phyloP scores from a whole-genome alignment of 2,329 filamentous ascomycete genomes.

The Clonostachys sp. region DNA sequence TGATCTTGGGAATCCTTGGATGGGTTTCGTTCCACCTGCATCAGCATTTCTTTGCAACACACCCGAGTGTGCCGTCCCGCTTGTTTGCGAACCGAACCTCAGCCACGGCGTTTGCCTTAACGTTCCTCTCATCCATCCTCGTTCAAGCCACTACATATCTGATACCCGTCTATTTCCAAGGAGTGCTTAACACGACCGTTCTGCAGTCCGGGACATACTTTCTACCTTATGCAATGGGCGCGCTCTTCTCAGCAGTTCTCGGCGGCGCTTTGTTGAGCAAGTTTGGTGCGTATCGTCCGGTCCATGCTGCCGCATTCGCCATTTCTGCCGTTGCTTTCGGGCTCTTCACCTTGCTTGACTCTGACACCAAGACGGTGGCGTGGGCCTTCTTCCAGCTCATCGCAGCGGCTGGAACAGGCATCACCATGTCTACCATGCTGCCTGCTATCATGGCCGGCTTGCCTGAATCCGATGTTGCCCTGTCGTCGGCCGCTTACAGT shows the following conservation, averaged over 20 bases:
- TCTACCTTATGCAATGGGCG: slow-evolving; percentile 18
- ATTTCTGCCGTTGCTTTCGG: slow-evolving; percentile 33
- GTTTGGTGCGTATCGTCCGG: slow-evolving; percentile 21
- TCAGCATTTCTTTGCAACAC: slow-evolving; percentile 7
- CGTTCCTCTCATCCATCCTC: slow-evolving; percentile 11
- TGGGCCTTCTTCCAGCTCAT: slow-evolving; percentile 35
- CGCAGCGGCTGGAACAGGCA: slow-evolving; percentile 30
- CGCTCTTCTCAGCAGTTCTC: slow-evolving; percentile 16
- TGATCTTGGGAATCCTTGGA: slow-evolving; percentile 30
- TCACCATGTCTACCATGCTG: slow-evolving; percentile 31
- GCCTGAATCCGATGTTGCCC: slow-evolving; percentile 24
- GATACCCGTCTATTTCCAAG: slow-evolving; percentile 41
- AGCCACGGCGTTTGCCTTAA: slow-evolving; percentile 12
- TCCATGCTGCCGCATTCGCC: slow-evolving; percentile 28
- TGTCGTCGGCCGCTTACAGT: slow-evolving; percentile 27
- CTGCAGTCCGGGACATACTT: slow-evolving; percentile 21
- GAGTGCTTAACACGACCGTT: slow-evolving; percentile 24
- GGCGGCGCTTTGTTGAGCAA: slow-evolving; percentile 19
- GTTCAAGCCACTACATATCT: slow-evolving; percentile 32
- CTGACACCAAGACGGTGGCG: slow-evolving; percentile 17
- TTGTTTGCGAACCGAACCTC: slow-evolving; percentile 14
- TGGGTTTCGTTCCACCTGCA: slow-evolving; percentile 17
- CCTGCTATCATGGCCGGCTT: slow-evolving; percentile 34
- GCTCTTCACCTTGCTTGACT: slow-evolving; percentile 28
- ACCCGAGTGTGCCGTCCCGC: slow-evolving; percentile 7